These are phyloP conservation scores for Aphanomyces cochlioides DNA, from an alignment of 352 stramenopile genomes.

Conservation along the genomic window DNA sequence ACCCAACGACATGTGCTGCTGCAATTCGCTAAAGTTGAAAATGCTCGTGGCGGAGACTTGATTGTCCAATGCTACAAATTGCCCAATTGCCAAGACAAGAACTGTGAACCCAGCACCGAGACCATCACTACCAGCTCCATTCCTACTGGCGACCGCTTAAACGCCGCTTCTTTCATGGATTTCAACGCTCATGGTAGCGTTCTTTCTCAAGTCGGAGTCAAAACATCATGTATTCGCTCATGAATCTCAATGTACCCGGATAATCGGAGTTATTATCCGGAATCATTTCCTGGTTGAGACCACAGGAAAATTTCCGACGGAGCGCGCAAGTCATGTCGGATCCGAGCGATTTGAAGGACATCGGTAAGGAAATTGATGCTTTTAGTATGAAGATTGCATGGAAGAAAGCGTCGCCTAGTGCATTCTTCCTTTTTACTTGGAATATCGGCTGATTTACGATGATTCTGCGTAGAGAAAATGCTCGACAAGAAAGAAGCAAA, in stretches of 20 bases:
- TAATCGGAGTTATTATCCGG: neutral
- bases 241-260: neutral
- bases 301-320: neutral
- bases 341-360: conserved; percentile 24
- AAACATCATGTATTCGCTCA: too few species aligned
- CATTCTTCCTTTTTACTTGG: neutral
- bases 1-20: too few species aligned
- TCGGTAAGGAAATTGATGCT: conserved; percentile 4
- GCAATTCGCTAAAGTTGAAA: too few species aligned
- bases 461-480: conserved; percentile 24
- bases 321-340: neutral
- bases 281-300: neutral
- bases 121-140: too few species aligned
- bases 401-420: neutral
- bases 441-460: neutral
- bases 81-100: too few species aligned
- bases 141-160: too few species aligned
- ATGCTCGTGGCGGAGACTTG: too few species aligned
- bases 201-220: too few species aligned
- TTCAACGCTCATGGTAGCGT: too few species aligned
- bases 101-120: too few species aligned
- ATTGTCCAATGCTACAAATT: too few species aligned
- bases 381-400: neutral
- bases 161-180: too few species aligned
- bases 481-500: conserved; percentile 27